These are phyloP conservation scores for Vitrella brassicaformis DNA, from an alignment of 73 alveolate genomes.

Conservation along the genomic window DNA sequence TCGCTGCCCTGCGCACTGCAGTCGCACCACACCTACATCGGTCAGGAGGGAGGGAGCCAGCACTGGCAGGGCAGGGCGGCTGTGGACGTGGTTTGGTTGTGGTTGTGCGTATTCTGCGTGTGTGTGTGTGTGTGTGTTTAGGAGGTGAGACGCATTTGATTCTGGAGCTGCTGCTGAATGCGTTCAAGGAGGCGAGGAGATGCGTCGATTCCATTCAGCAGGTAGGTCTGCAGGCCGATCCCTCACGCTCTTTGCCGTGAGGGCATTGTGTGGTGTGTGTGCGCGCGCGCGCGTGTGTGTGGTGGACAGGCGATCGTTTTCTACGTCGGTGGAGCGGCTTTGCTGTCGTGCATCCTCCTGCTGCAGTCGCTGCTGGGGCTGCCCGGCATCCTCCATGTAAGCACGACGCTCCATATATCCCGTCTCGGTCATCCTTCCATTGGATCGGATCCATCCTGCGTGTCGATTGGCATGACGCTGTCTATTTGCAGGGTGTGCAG, in stretches of 20 bases:
- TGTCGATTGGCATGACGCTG: too few relatives aligned
- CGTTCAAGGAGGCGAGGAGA: slow-evolving; percentile 7
- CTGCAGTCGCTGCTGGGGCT: background rate
- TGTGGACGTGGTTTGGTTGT: too few relatives aligned
- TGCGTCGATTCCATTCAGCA: background rate
- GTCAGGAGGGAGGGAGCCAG: background rate
- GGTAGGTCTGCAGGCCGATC: background rate
- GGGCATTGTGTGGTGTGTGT: background rate
- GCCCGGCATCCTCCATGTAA: too few relatives aligned
- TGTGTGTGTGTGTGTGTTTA: background rate
- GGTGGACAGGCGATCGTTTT: background rate
- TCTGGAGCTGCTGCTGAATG: slow-evolving; percentile 5
- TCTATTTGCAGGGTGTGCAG: background rate
- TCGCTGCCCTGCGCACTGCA: slow-evolving; percentile 10
- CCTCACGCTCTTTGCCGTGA: background rate
- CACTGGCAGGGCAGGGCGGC: too few relatives aligned
- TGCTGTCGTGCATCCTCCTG: background rate
- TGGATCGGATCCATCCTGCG: too few relatives aligned
- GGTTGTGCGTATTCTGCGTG: too few relatives aligned
- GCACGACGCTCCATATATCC: too few relatives aligned
- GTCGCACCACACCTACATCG: background rate
- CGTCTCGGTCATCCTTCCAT: too few relatives aligned
- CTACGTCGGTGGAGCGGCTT: background rate
- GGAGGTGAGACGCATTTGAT: background rate
- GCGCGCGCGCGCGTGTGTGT: background rate